Conservation (phyloP, 768 basidiomycete species). For the Pisolithus marmoratus region DNA sequence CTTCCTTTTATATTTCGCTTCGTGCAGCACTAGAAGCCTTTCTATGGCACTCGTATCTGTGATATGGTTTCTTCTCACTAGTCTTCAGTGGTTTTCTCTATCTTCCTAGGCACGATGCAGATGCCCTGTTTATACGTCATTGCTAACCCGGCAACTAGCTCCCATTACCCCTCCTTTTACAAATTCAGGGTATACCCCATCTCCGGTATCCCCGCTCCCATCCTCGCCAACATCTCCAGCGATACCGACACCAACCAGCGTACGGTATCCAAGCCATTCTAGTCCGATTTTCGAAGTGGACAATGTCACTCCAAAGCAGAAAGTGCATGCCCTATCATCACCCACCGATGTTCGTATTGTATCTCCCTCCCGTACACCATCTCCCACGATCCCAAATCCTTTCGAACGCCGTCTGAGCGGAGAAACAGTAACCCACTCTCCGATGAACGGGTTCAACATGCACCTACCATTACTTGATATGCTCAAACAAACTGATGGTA, state of each 20-base stretch:
- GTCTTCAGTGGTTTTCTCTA: no score
- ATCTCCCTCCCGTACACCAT: constrained; percentile 25
- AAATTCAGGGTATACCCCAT: constrained; percentile 26
- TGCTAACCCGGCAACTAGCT: constrained; percentile 9
- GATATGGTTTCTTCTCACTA: no score
- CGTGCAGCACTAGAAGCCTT: background rate
- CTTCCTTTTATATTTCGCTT: background rate
- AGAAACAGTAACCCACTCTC: constrained; percentile 30
- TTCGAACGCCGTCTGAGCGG: constrained; percentile 88
- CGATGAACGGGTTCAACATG: constrained; percentile 19
- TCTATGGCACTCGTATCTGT: no score
- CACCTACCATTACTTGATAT: constrained; percentile 56
- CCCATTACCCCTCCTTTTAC: constrained; percentile 29
- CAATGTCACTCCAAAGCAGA: constrained; percentile 9
- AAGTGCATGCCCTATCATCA: constrained; percentile 13
- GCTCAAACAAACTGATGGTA: constrained; percentile 28
- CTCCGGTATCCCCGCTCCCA: constrained; percentile 29
- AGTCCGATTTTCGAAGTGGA: constrained; percentile 7
- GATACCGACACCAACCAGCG: constrained; percentile 11
- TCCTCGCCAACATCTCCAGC: constrained; percentile 18
- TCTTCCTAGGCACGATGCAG: no score
- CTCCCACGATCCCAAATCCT: constrained; percentile 73
- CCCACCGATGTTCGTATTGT: constrained; percentile 21
- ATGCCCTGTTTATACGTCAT: background rate
- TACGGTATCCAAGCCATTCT: constrained; percentile 13